Percentiles rank a stretch among this genome's conserved stretches.
These are phyloP conservation scores for Mucor sp. DNA, from an alignment of 371 early-diverging fungal genomes.

Conservation along the genomic window DNA sequence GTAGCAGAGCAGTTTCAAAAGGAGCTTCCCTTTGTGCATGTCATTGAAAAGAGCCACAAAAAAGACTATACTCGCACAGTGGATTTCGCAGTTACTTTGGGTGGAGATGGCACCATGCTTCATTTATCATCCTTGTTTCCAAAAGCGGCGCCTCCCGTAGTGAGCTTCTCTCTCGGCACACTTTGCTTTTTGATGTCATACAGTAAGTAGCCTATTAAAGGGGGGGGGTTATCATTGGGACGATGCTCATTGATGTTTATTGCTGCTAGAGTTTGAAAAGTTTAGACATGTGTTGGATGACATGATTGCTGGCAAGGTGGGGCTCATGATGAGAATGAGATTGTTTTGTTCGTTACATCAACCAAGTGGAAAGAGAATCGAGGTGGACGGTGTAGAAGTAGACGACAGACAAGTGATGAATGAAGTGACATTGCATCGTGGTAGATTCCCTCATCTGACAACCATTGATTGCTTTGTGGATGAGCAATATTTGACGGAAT, in stretches of 20 bases:
- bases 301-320: conserved; percentile 63
- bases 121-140: conserved; percentile 87
- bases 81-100: conserved; percentile 91
- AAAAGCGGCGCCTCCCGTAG: conserved; percentile 81
- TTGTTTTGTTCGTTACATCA: conserved; percentile 70
- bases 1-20: conserved; percentile 59
- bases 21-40: conserved; percentile 60
- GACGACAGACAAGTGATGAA: conserved; percentile 78
- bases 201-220: conserved; percentile 36
- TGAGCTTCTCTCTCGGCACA: conserved; percentile 92
- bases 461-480: conserved; percentile 80
- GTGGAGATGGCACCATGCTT: conserved; percentile 97
- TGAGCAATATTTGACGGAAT: conserved; percentile 80
- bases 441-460: conserved; percentile 82
- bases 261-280: conserved; percentile 58
- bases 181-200: conserved; percentile 91
- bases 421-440: conserved; percentile 88
- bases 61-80: conserved; percentile 61
- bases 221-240: too few species aligned
- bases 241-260: neutral
- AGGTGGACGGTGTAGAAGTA: conserved; percentile 44
- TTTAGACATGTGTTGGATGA: conserved; percentile 60
- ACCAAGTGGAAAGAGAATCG: conserved; percentile 52
- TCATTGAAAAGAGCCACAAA: conserved; percentile 53
- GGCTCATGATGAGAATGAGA: conserved; percentile 75